Conservation (phyloP, 2,329 filamentous ascomycete genomes). For the Falciphora oryzae region DNA sequence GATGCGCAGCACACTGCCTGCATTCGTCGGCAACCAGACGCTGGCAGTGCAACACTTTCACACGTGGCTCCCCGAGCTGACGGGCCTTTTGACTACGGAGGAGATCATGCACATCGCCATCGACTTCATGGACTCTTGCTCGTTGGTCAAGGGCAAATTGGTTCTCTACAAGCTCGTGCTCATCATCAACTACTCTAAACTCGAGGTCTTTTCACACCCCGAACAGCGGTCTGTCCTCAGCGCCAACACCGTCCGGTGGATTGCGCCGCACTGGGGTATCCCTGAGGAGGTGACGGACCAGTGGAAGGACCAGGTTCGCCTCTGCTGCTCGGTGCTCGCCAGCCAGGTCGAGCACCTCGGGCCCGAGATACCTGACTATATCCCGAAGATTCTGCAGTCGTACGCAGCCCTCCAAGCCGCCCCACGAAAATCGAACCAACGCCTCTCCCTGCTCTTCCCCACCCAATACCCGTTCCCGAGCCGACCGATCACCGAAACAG, state of each 20-base stretch:
- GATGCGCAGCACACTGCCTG: slow-evolving; percentile 81
- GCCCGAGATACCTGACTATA: slow-evolving; percentile 78
- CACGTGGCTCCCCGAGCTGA: slow-evolving; percentile 90
- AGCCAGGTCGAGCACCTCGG: slow-evolving; percentile 75
- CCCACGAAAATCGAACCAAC: slow-evolving; percentile 48
- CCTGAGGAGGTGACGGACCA: slow-evolving; percentile 69
- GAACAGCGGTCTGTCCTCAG: slow-evolving; percentile 70
- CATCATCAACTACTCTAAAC: slow-evolving; percentile 82
- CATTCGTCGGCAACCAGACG: slow-evolving; percentile 89
- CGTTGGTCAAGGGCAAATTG: slow-evolving; percentile 81
- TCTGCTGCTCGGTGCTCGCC: slow-evolving; percentile 89
- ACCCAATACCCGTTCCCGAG: slow-evolving; percentile 83
- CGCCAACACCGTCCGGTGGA: slow-evolving; percentile 81
- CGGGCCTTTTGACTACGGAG: slow-evolving; percentile 66
- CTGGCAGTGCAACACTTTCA: slow-evolving; percentile 95
- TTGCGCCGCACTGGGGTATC: slow-evolving; percentile 88
- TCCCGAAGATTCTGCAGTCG: slow-evolving; percentile 85
- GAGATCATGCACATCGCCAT: slow-evolving; percentile 89
- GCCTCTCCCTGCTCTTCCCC: slow-evolving; percentile 84
- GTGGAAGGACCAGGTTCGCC: slow-evolving; percentile 86
- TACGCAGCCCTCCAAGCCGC: slow-evolving; percentile 68
- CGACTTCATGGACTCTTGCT: slow-evolving; percentile 89
- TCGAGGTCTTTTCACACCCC: slow-evolving; percentile 73
- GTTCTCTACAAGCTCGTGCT: slow-evolving; percentile 87
- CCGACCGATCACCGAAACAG: slow-evolving; percentile 48